Conservation (phyloP, 73 alveolate species). For the Stentor roeselii region DNA sequence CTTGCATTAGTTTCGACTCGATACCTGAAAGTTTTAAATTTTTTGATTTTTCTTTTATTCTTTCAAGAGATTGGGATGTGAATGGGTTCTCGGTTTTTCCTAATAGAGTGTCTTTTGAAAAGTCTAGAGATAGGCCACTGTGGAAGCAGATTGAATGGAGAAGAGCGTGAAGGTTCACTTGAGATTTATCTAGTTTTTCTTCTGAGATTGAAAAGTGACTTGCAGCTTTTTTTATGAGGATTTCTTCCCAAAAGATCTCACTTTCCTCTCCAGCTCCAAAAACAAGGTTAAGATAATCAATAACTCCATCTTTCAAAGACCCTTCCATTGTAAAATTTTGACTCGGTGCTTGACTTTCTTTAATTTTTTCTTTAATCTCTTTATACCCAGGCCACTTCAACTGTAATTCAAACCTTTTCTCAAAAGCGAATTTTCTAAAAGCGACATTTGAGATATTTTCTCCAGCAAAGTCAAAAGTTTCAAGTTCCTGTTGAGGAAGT, state of each 20-base stretch:
- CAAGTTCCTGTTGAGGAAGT: neutral
- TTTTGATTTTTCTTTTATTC: slow-evolving; percentile 33
- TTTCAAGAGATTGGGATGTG: neutral
- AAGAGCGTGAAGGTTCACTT: slow-evolving; percentile 48
- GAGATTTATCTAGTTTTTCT: slow-evolving; percentile 13
- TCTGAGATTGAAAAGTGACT: slow-evolving; percentile 24
- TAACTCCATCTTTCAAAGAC: slow-evolving; percentile 24
- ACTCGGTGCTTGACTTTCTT: slow-evolving; percentile 20
- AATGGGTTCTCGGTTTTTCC: slow-evolving; percentile 15
- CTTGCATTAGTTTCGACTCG: slow-evolving; percentile 41
- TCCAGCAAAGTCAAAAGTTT: neutral
- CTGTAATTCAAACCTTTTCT: neutral
- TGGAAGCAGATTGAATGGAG: slow-evolving; percentile 42
- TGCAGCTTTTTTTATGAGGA: slow-evolving; percentile 36
- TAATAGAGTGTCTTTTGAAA: neutral
- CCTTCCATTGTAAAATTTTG: slow-evolving; percentile 28
- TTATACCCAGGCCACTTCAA: neutral
- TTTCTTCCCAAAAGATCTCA: slow-evolving; percentile 40
- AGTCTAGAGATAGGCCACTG: slow-evolving; percentile 34
- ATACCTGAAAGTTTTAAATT: slow-evolving; percentile 40
- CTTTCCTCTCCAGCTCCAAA: slow-evolving; percentile 38
- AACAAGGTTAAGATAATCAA: slow-evolving; percentile 41
- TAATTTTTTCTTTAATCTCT: neutral
- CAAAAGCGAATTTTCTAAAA: neutral
- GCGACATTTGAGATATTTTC: neutral